Evolutionary conservation across 768 basidiomycete genomes (phyloP).

Genomic region (Russula sp.): DNA sequence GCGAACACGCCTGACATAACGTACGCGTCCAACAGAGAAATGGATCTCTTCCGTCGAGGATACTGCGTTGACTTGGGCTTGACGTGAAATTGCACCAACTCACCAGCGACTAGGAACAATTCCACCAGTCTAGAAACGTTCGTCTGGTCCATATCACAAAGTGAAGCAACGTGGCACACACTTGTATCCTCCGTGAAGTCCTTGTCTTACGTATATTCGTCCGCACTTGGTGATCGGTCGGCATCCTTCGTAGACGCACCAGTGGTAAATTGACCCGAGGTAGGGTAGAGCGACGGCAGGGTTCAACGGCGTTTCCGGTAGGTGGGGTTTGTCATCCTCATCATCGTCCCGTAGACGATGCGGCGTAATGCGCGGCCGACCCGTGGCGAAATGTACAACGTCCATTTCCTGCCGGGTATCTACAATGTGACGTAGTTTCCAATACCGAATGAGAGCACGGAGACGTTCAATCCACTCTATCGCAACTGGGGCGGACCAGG

Average conservation of each 20-base stretch:
- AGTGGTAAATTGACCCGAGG: constrained; percentile 68
- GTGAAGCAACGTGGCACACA: constrained; percentile 34
- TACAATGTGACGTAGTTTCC: constrained; percentile 67
- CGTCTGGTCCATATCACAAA: background rate
- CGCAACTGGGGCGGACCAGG: constrained; percentile 57
- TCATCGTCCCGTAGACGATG: constrained; percentile 39
- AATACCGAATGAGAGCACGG: constrained; percentile 64
- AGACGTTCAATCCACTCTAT: constrained; percentile 84
- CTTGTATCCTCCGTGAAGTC: constrained; percentile 73
- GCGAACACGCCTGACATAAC: constrained; percentile 85
- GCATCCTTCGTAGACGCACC: constrained; percentile 82
- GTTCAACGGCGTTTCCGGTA: constrained; percentile 46
- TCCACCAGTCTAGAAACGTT: constrained; percentile 49
- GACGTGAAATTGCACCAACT: constrained; percentile 67
- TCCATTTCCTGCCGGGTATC: constrained; percentile 83
- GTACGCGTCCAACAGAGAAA: constrained; percentile 68
- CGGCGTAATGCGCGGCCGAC: constrained; percentile 56
- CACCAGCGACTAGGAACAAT: constrained; percentile 68
- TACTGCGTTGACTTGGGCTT: constrained; percentile 53
- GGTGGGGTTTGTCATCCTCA: constrained; percentile 37
- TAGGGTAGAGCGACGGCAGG: constrained; percentile 50
- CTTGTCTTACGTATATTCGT: constrained; percentile 64
- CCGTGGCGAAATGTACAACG: constrained; percentile 47
- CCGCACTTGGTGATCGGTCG: constrained; percentile 68
- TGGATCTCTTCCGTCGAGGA: constrained; percentile 45